A percentile compares a stretch with the other conserved stretches of the same genome.
These are phyloP conservation scores for Neofusicoccum sp. DNA, from an alignment of 2,329 filamentous ascomycete species.

Conservation along the genomic window DNA sequence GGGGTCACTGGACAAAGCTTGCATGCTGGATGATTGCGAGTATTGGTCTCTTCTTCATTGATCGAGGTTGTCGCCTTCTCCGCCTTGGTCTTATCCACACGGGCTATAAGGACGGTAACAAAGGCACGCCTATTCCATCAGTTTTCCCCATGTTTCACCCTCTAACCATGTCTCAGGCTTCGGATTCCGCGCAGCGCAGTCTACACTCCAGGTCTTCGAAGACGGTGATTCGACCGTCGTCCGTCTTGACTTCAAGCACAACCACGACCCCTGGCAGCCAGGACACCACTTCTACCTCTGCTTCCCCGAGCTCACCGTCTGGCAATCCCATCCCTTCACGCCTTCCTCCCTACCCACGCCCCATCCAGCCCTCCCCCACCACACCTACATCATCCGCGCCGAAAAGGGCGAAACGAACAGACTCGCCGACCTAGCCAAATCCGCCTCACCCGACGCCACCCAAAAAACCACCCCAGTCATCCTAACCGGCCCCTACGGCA, in stretches of 20 bases:
- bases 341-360: conserved; percentile 59
- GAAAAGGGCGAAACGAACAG: conserved; percentile 37
- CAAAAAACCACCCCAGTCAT: conserved; percentile 32
- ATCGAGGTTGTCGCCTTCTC: conserved; percentile 61
- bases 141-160: conserved; percentile 24
- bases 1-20: conserved; percentile 72
- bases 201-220: conserved; percentile 55
- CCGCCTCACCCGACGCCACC: conserved; percentile 21
- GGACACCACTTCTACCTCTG: conserved; percentile 74
- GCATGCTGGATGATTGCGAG: conserved; percentile 70
- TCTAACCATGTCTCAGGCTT: conserved; percentile 34
- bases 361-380: conserved; percentile 28
- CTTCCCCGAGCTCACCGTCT: conserved; percentile 67
- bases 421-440: conserved; percentile 34
- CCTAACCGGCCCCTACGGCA: conserved; percentile 39
- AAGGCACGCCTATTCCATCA: conserved; percentile 20
- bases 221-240: conserved; percentile 57
- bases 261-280: conserved; percentile 63
- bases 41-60: conserved; percentile 66
- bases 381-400: conserved; percentile 41
- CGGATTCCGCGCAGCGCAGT: conserved; percentile 59
- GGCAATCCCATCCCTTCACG: conserved; percentile 75
- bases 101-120: conserved; percentile 49
- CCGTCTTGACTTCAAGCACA: conserved; percentile 66
- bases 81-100: conserved; percentile 65